Conservation (phyloP, 495 filamentous ascomycete species). For the Penicillium ochrochloron region DNA sequence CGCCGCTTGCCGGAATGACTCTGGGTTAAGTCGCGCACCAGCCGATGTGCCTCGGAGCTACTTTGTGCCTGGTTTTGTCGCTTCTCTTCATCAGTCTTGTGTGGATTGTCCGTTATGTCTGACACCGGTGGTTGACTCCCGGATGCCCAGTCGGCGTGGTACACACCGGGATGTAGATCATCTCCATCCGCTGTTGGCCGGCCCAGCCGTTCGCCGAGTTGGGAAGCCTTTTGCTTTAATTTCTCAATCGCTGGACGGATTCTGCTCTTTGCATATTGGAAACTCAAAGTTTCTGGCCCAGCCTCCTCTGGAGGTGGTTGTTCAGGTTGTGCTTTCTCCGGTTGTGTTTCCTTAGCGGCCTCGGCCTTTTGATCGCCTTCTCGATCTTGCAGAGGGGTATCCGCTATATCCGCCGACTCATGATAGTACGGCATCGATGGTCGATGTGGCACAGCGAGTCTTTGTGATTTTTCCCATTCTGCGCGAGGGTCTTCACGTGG, state of each 20-base stretch:
- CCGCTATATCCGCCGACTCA: slow-evolving; percentile 20
- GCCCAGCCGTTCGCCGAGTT: slow-evolving; percentile 25
- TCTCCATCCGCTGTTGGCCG: slow-evolving; percentile 30
- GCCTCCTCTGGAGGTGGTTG: neutral
- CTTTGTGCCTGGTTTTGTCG: slow-evolving; percentile 22
- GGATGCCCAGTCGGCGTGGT: slow-evolving; percentile 35
- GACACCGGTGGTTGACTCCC: slow-evolving; percentile 33
- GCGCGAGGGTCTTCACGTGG: slow-evolving; percentile 4
- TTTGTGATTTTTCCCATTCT: slow-evolving; percentile 14
- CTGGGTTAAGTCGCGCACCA: slow-evolving; percentile 41
- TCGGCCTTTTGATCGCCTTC: neutral
- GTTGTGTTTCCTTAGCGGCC: slow-evolving; percentile 3
- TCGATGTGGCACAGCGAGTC: slow-evolving; percentile 8
- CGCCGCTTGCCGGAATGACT: slow-evolving; percentile 34
- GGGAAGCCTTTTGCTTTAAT: slow-evolving; percentile 16
- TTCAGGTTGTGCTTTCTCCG: slow-evolving; percentile 6
- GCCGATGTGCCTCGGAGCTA: slow-evolving; percentile 35
- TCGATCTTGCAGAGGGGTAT: slow-evolving; percentile 5
- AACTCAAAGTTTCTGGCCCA: neutral
- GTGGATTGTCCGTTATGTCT: slow-evolving; percentile 38
- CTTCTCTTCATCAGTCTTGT: slow-evolving; percentile 38
- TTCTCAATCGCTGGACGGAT: neutral
- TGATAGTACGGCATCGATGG: slow-evolving; percentile 19
- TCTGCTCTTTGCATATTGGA: slow-evolving; percentile 1
- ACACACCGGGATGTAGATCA: slow-evolving; percentile 30